phyloP scores from a whole-genome alignment of 2,329 filamentous ascomycete genomes.

The Colletotrichum cuscutae region DNA sequence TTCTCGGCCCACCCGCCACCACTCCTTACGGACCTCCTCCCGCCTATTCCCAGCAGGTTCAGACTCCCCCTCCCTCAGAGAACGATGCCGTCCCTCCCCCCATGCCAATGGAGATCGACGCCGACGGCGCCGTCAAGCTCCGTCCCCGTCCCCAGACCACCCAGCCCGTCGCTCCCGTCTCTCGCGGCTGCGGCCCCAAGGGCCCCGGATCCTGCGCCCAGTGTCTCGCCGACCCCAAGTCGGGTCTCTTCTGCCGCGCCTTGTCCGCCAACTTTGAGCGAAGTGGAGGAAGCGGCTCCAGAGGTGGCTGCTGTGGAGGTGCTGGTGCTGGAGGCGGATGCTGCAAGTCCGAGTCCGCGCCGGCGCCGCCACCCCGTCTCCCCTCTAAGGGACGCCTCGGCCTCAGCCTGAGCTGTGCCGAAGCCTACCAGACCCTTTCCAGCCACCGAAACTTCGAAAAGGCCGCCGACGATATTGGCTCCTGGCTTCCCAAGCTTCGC shows the following conservation, averaged over 20 bases:
- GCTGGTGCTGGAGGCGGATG: constrained; percentile 69
- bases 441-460: constrained; percentile 81
- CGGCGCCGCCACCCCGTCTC: constrained; percentile 37
- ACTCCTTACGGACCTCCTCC: constrained; percentile 38
- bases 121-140: constrained; percentile 70
- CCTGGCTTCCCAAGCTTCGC: constrained; percentile 79
- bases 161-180: constrained; percentile 44
- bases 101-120: constrained; percentile 67
- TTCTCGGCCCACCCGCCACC: constrained; percentile 36
- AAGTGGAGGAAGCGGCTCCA: constrained; percentile 46
- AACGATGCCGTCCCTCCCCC: constrained; percentile 64
- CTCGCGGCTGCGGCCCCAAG: constrained; percentile 67
- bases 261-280: constrained; percentile 74
- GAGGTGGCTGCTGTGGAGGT: constrained; percentile 66
- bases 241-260: constrained; percentile 84
- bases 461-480: constrained; percentile 78
- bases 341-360: constrained; percentile 63
- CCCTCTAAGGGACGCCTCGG: constrained; percentile 48
- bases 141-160: constrained; percentile 48
- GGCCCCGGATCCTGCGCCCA: constrained; percentile 84
- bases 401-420: constrained; percentile 77
- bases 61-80: constrained; percentile 70
- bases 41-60: constrained; percentile 49
- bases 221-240: constrained; percentile 80
- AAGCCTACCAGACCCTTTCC: constrained; percentile 81